phyloP scores from a whole-genome alignment of 768 basidiomycete genomes.

The Boletus insuetus region DNA sequence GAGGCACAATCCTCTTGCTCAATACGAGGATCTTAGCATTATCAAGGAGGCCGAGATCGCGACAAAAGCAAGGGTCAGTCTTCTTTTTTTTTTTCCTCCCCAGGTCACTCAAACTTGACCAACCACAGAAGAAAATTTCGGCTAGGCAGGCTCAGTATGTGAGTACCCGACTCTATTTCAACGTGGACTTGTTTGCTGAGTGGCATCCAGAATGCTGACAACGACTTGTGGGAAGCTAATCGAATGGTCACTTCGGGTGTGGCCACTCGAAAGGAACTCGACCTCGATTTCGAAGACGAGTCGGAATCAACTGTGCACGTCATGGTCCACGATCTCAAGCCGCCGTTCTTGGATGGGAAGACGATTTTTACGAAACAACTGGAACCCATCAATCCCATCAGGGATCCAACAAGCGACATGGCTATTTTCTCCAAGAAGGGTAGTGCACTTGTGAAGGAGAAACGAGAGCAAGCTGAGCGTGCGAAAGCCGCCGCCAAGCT shows the following conservation, averaged over 20 bases:
- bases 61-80: constrained; percentile 67
- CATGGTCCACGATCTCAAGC: constrained; percentile 95
- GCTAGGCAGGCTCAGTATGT: constrained; percentile 97
- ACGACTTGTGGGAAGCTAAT: constrained; percentile 98
- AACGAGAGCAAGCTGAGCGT: constrained; percentile 93
- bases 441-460: constrained; percentile 90
- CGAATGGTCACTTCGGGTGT: constrained; percentile 97
- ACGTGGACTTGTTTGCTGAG: constrained; percentile 15
- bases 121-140: constrained; percentile 74
- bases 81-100: not conserved
- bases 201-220: constrained; percentile 81
- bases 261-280: constrained; percentile 79
- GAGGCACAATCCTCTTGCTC: constrained; percentile 88
- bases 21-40: constrained; percentile 82
- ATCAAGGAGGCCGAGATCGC: constrained; percentile 73
- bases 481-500: constrained; percentile 96
- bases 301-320: constrained; percentile 96
- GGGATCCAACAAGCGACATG: constrained; percentile 91
- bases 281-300: constrained; percentile 96
- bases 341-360: constrained; percentile 95
- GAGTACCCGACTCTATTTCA: constrained; percentile 27
- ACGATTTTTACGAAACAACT: constrained; percentile 95
- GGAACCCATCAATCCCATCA: constrained; percentile 95
- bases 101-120: constrained; percentile 15
- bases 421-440: constrained; percentile 97